Base-by-base conservation (phyloP, 1,139 yeast species). In the Candida sojae region DNA sequence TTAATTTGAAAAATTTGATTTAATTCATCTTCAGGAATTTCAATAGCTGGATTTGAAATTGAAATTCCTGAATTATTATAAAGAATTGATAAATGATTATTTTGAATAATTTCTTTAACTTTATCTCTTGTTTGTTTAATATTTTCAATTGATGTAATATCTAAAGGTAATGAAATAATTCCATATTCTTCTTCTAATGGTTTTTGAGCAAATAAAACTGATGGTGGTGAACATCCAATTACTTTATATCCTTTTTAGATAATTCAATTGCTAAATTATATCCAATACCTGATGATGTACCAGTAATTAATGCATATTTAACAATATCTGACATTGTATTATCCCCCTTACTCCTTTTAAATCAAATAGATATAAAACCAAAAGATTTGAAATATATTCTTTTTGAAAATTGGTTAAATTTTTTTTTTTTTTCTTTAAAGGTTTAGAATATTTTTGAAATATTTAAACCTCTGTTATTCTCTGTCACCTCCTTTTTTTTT, bases 271-370 rank as follows among this genome's bases (percentile, higher is more conserved):
- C 59, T 43, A 71, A 44, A 8, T 64, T 62, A 48, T 61, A 68
- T 3, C 78, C 77, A 46, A 73, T 73, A 4, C 78, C 78, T 3
- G 73, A 65, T 2, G 75, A 68, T 1, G 77, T 74, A 1, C 77
- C 78, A 1, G 74, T 63, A 21, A 73, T 59, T 5, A 73, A 59
- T 5, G 77, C 78, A 54, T 60, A 54, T 41, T 54, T 53, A n/a
- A 12, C n/a, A 5, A 8, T 25, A 9, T 8, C 30, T 23, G 28
- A 4, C 8, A 11, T 23, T 9, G 5, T 23, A 5, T 3, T 9
- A 17, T 2, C 21, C 3, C 3, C 21, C 3, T 2, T 17, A 17
- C 21, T 17, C 3, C 21, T 17, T 17, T 17, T 17, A 17, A 17
- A 17, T 17, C 21, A 17, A 17, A 17, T 17, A 17, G 23, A 35